Percentiles rank a stretch among this genome's conserved stretches.
Evolutionary conservation across 1,284 basidiomycete genomes (phyloP).

Genomic region (Athelia sp.): DNA sequence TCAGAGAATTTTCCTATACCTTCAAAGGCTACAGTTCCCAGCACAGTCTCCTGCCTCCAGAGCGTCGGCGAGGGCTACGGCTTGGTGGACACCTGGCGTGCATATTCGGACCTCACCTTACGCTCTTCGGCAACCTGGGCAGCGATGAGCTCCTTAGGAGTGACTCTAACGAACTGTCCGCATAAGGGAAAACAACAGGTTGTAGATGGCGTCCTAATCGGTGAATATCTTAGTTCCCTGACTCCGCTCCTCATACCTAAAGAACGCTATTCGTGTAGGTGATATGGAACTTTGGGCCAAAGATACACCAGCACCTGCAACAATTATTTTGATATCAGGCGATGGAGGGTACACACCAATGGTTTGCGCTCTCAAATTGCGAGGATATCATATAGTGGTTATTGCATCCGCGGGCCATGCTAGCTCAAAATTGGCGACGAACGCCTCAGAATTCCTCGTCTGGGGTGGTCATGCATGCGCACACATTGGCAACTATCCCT

Average conservation of each 20-base stretch:
- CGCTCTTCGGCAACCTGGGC: slow-evolving; percentile 20
- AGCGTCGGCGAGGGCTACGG: slow-evolving; percentile 26
- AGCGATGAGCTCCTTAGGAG: slow-evolving; percentile 55
- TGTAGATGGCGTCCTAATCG: slow-evolving; percentile 34
- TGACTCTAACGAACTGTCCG: slow-evolving; percentile 53
- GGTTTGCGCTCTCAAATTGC: slow-evolving; percentile 33
- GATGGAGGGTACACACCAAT: slow-evolving; percentile 45
- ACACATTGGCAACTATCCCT: background rate
- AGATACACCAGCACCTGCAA: slow-evolving; percentile 41
- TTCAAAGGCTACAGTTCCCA: slow-evolving; percentile 27
- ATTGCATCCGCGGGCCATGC: slow-evolving; percentile 23
- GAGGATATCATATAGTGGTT: slow-evolving; percentile 36
- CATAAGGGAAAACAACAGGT: slow-evolving; percentile 49
- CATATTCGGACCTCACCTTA: slow-evolving; percentile 36
- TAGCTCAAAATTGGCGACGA: slow-evolving; percentile 11
- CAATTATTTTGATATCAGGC: slow-evolving; percentile 39
- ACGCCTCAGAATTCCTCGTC: slow-evolving; percentile 3
- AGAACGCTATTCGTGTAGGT: slow-evolving; percentile 19
- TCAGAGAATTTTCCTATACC: slow-evolving; percentile 50
- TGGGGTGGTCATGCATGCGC: slow-evolving; percentile 1
- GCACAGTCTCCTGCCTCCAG: slow-evolving; percentile 24
- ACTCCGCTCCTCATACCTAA: slow-evolving; percentile 3
- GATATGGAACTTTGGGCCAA: slow-evolving; percentile 45
- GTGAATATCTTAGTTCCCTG: slow-evolving; percentile 15
- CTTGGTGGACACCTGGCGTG: slow-evolving; percentile 30